Evolutionary conservation across 1,284 basidiomycete species (phyloP), one percentile per base, ranked within the genome.

Genomic region (Sphaerobolus stellatus): DNA sequence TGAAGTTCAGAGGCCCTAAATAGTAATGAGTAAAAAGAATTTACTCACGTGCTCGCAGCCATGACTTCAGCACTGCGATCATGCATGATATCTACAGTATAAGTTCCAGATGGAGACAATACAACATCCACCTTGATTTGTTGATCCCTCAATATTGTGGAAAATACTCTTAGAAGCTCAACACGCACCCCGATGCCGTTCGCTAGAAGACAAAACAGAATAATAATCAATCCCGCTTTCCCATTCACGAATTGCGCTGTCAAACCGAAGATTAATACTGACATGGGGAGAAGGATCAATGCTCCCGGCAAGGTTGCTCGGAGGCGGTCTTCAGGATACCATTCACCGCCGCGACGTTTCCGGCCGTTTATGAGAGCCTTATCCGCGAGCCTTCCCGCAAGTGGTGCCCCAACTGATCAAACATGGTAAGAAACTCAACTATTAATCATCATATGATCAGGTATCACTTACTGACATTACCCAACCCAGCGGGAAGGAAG

Each of bases 291-390:
- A 33, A 83, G 59, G 6, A 81, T 29, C 0, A 69, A 70, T 0
- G 71, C 71, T 9, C 80, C 83, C 9, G 77, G 56, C 38, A 81
- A 64, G 0, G 73, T 72, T 0, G 77, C 80, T 11, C 75, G 70
- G 20, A 87, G 71, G 3, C 85, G 73, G 61, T 86, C 85, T 63
- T 88, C 85, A 0, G 84, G 82, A 4, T 74, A 71, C 78, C 73
- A 78, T 13, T 67, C 58, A 3, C 71, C 82, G 44, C 75, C 74
- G 30, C 84, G 73, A 20, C 73, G 67, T 52, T 68, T 68, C 29
- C 78, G 75, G 66, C 75, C 81, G 7, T 62, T 64, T 29, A 65
- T 61, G 16, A 79, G 66, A 1, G 63, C 64, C 27, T 60, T 50
- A 61, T 80, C 78, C 0, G 75, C 72, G 29, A 68, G 63, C 0